phyloP scores from a whole-genome alignment of 257 asterid genomes.

The Solanum lignicaule region DNA sequence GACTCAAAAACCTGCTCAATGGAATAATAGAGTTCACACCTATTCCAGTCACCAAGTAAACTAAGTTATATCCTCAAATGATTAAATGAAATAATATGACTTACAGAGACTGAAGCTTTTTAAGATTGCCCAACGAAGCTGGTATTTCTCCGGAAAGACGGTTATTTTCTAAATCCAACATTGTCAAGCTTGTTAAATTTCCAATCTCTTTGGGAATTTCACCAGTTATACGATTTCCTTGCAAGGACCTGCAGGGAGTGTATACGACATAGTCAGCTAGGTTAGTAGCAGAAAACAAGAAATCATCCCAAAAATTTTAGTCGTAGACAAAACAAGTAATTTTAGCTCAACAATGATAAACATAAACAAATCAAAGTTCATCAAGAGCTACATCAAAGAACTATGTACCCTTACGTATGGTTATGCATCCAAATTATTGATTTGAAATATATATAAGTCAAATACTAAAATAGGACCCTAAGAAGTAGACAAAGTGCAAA shows the following conservation, averaged over 20 bases:
- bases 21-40: neutral
- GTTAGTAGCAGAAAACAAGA: neutral
- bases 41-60: neutral
- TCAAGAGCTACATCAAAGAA: neutral
- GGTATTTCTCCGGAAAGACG: slow-evolving; percentile 74
- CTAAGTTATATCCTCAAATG: neutral
- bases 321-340: too few relatives aligned
- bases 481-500: neutral
- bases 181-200: slow-evolving; percentile 66
- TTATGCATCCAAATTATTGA: neutral
- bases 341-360: too few relatives aligned
- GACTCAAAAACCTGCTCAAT: slow-evolving; percentile 56
- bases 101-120: slow-evolving; percentile 65
- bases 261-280: neutral
- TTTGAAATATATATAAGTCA: neutral
- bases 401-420: neutral
- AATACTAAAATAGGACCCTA: neutral
- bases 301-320: neutral
- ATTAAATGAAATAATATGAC: slow-evolving; percentile 7
- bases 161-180: slow-evolving; percentile 78
- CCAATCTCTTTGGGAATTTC: slow-evolving; percentile 74
- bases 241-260: slow-evolving; percentile 49
- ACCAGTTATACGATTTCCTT: slow-evolving; percentile 82
- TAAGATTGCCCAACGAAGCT: slow-evolving; percentile 69
- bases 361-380: neutral